phyloP scores from a whole-genome alignment of 106 monocot genomes.

The Chionographis japonica region DNA sequence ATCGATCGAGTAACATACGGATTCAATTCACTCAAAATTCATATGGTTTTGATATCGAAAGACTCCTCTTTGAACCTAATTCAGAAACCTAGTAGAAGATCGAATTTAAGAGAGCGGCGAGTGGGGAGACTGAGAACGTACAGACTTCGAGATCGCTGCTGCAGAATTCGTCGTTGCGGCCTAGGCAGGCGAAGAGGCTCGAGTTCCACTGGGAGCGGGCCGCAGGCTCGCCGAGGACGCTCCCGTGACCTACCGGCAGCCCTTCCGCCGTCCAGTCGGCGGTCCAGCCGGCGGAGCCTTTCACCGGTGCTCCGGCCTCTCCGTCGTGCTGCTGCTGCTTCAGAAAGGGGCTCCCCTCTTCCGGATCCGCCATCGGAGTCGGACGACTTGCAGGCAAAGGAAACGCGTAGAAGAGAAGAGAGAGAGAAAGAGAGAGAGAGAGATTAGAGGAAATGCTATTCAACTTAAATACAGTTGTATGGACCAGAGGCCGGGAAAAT shows the following conservation, averaged over 20 bases:
- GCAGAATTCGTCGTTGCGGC: slow-evolving; percentile 80
- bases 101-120: not conserved
- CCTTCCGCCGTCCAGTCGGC: slow-evolving; percentile 48
- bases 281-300: not conserved
- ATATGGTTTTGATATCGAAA: too few species aligned
- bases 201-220: slow-evolving; percentile 57
- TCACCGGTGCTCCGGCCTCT: not conserved
- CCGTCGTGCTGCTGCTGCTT: not conserved
- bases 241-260: slow-evolving; percentile 26
- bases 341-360: slow-evolving; percentile 30
- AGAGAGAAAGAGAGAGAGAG: not conserved
- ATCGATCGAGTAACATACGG: too few species aligned
- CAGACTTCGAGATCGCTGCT: slow-evolving; percentile 97
- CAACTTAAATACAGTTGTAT: too few species aligned
- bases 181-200: slow-evolving; percentile 60
- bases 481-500: too few species aligned
- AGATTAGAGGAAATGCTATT: too few species aligned
- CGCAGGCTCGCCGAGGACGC: slow-evolving; percentile 39
- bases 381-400: not conserved
- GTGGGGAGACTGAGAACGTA: slow-evolving; percentile 13
- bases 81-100: not conserved
- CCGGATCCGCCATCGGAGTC: slow-evolving; percentile 25
- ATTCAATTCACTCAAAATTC: too few species aligned
- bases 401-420: too few species aligned
- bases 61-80: too few species aligned